These are phyloP conservation scores for Trichocomaceae sp. DNA, from an alignment of 2,329 filamentous ascomycete species.

Conservation along the genomic window DNA sequence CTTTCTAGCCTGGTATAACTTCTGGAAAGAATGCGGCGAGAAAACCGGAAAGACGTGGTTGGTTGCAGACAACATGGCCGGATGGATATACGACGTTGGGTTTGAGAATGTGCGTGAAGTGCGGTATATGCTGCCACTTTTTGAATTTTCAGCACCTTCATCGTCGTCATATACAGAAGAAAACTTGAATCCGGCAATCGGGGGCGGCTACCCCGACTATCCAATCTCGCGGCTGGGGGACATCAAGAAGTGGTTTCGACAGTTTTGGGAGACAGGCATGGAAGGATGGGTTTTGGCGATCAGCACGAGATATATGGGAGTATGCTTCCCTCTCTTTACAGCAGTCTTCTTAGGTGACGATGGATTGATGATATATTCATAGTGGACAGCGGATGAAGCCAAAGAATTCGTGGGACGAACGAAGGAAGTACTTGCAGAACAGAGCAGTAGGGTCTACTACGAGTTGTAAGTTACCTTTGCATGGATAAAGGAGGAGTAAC, in stretches of 20 bases:
- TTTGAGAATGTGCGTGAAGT: constrained; percentile 23
- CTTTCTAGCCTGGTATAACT: constrained; percentile 18
- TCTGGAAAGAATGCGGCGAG: constrained; percentile 17
- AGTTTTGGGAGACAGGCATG: constrained; percentile 23
- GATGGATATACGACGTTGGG: constrained; percentile 21
- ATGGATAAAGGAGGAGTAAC: background rate
- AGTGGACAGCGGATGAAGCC: constrained; percentile 26
- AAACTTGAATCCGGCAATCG: constrained; percentile 18
- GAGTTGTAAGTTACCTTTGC: constrained; percentile 16
- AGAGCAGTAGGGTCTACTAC: constrained; percentile 19
- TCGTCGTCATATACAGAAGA: background rate
- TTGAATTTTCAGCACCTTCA: background rate
- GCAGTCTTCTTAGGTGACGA: background rate
- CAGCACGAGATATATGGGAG: constrained; percentile 22
- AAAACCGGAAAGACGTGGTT: constrained; percentile 26
- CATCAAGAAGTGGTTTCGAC: constrained; percentile 20
- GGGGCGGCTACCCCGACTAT: constrained; percentile 10
- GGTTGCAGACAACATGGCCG: constrained; percentile 20
- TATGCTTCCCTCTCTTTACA: constrained; percentile 6
- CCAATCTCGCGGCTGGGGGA: constrained; percentile 14
- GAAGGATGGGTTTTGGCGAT: constrained; percentile 26
- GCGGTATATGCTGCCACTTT: constrained; percentile 20
- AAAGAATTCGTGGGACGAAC: constrained; percentile 19
- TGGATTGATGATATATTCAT: background rate
- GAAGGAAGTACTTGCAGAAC: constrained; percentile 14